phyloP scores from a whole-genome alignment of 192 early-diverging fungal species.

The Spinellus fusiger region DNA sequence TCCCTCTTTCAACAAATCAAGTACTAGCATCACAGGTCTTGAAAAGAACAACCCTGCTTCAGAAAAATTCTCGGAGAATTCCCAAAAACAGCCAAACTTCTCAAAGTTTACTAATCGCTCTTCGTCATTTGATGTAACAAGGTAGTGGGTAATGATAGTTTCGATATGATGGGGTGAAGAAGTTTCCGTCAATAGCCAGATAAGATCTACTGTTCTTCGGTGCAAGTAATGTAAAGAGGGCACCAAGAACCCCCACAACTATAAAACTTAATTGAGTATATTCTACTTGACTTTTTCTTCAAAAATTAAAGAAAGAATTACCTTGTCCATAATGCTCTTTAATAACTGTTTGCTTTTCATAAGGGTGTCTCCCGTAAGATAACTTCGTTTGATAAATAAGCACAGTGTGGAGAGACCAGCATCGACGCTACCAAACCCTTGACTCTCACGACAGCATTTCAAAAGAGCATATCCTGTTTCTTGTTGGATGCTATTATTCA shows the following conservation, averaged over 20 bases:
- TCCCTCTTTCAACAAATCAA: conserved; percentile 60
- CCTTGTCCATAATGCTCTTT: conserved; percentile 40
- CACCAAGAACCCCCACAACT: conserved; percentile 61
- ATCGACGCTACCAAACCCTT: conserved; percentile 44
- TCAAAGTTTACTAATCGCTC: conserved; percentile 41
- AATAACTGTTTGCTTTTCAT: conserved; percentile 33
- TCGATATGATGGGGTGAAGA: conserved; percentile 56
- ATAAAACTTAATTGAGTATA: not conserved
- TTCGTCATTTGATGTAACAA: conserved; percentile 30
- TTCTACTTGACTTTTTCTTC: not conserved
- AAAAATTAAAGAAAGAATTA: conserved; percentile 6
- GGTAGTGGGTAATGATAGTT: conserved; percentile 47
- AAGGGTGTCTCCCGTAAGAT: conserved; percentile 24
- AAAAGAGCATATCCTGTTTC: conserved; percentile 11
- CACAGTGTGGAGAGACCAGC: conserved; percentile 41
- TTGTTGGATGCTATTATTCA: not conserved
- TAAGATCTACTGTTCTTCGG: conserved; percentile 52
- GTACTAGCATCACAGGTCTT: conserved; percentile 69
- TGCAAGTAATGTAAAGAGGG: conserved; percentile 53
- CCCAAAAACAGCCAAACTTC: conserved; percentile 69
- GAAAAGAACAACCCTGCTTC: conserved; percentile 49
- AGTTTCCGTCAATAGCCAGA: conserved; percentile 56
- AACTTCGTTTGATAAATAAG: conserved; percentile 29
- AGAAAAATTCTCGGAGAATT: conserved; percentile 53
- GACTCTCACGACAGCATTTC: conserved; percentile 27